Percentiles rank a stretch among this genome's conserved stretches.
phyloP scores from a whole-genome alignment of 2,329 filamentous ascomycete species.

The Ophiostoma perfectum region DNA sequence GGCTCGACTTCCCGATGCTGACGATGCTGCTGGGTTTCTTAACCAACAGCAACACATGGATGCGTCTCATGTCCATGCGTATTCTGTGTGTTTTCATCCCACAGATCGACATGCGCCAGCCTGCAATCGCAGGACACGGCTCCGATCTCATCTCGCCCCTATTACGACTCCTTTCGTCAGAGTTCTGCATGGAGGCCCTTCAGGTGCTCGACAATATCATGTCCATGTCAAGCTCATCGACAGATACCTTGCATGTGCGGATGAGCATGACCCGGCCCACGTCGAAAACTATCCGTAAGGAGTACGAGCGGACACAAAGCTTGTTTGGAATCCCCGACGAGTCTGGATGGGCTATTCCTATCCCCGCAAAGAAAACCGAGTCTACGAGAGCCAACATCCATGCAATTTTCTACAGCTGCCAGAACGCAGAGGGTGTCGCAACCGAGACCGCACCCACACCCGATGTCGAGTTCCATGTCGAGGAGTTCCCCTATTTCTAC shows the following conservation, averaged over 20 bases:
- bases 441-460: constrained; percentile 61
- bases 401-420: constrained; percentile 91
- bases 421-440: constrained; percentile 42
- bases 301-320: constrained; percentile 90
- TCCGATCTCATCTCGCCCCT: constrained; percentile 93
- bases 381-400: constrained; percentile 88
- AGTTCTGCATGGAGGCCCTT: constrained; percentile 87
- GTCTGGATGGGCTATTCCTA: constrained; percentile 91
- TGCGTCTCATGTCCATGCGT: constrained; percentile 89
- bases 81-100: constrained; percentile 80
- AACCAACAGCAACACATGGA: constrained; percentile 82
- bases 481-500: constrained; percentile 80
- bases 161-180: constrained; percentile 80
- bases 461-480: constrained; percentile 86
- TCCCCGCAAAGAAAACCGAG: constrained; percentile 83
- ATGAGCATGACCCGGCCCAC: constrained; percentile 97
- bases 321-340: constrained; percentile 95
- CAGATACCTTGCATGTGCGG: constrained; percentile 88
- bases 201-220: constrained; percentile 92
- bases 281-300: constrained; percentile 79
- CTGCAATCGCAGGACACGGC: constrained; percentile 83
- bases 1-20: constrained; percentile 75
- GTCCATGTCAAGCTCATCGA: constrained; percentile 83
- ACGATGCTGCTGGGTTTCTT: constrained; percentile 87
- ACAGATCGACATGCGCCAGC: constrained; percentile 86